phyloP scores from a whole-genome alignment of 73 alveolate species.

The Symbiodinium pilosum region DNA sequence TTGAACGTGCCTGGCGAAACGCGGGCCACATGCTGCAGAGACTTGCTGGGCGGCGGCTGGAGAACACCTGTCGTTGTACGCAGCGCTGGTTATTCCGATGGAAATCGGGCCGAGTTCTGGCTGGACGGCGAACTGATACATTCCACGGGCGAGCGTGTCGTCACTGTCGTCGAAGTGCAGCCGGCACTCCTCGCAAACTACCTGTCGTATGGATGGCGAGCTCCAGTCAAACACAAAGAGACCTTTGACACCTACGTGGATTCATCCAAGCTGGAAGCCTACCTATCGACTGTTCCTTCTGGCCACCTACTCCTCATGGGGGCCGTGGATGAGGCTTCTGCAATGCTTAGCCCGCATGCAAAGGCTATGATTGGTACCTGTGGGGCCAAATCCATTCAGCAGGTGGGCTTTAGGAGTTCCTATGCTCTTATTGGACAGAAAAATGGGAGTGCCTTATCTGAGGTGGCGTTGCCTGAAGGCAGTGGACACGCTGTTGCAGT shows the following conservation, averaged over 20 bases:
- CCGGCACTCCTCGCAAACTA: too few relatives aligned
- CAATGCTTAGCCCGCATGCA: constrained; percentile 30
- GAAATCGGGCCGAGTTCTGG: constrained; percentile 73
- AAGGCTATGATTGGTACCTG: constrained; percentile 15
- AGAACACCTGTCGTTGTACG: constrained; percentile 35
- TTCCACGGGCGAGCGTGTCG: constrained; percentile 42
- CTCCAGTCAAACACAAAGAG: constrained; percentile 4
- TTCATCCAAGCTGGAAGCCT: constrained; percentile 40
- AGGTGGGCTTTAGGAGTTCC: constrained; percentile 66
- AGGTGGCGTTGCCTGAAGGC: constrained; percentile 2
- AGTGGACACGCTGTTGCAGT: constrained; percentile 39
- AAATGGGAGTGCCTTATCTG: constrained; percentile 10
- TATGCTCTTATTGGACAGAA: constrained; percentile 61
- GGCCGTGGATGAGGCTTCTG: constrained; percentile 46
- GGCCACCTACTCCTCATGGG: constrained; percentile 43
- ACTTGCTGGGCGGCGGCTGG: neutral
- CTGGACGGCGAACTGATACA: constrained; percentile 43
- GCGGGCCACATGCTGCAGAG: neutral
- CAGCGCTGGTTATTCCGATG: constrained; percentile 67
- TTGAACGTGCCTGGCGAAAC: constrained; percentile 10
- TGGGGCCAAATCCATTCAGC: constrained; percentile 28
- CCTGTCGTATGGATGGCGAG: too few relatives aligned
- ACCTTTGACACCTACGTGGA: constrained; percentile 65
- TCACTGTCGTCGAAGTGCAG: constrained; percentile 44
- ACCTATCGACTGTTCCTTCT: constrained; percentile 25